Conservation (phyloP, 2,329 filamentous ascomycete genomes). For the Stagonosporopsis chrysanthemi region DNA sequence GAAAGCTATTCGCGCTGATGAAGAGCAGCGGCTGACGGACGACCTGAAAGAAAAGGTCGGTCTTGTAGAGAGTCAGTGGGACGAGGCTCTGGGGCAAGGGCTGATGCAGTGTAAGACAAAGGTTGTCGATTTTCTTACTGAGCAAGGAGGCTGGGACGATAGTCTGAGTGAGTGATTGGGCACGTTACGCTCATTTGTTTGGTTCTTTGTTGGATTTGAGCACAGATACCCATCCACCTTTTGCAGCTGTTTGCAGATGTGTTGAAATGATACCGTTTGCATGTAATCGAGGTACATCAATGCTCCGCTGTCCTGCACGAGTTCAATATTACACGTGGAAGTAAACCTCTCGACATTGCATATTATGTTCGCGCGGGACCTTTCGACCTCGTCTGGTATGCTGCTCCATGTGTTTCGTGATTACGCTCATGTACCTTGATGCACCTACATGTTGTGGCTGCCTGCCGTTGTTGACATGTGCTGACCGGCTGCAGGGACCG, state of each 20-base stretch:
- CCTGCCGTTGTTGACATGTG: constrained; percentile 9
- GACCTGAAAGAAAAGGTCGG: constrained; percentile 94
- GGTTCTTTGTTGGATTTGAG: constrained; percentile 32
- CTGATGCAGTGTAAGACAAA: constrained; percentile 76
- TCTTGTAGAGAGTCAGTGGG: constrained; percentile 90
- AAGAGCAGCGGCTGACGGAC: constrained; percentile 76
- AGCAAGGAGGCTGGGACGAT: constrained; percentile 89
- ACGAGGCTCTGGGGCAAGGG: constrained; percentile 80
- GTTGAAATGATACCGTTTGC: neutral
- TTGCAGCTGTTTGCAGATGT: constrained; percentile 2
- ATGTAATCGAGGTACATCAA: neutral
- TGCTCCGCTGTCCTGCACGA: neutral
- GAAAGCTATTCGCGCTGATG: constrained; percentile 67
- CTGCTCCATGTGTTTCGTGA: neutral
- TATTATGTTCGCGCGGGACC: neutral
- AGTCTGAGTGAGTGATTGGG: constrained; percentile 50
- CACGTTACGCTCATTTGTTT: constrained; percentile 23
- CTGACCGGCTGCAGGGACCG: constrained; percentile 3
- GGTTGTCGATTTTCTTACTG: constrained; percentile 75
- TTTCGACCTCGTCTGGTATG: neutral
- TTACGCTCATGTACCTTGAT: neutral
- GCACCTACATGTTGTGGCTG: constrained; percentile 3
- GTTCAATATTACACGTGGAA: neutral
- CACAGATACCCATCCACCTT: constrained; percentile 45
- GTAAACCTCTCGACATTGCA: neutral